Evolutionary conservation across 176 grass and related monocot genomes (phyloP).

Genomic region (Puccinellia tenuiflora): DNA sequence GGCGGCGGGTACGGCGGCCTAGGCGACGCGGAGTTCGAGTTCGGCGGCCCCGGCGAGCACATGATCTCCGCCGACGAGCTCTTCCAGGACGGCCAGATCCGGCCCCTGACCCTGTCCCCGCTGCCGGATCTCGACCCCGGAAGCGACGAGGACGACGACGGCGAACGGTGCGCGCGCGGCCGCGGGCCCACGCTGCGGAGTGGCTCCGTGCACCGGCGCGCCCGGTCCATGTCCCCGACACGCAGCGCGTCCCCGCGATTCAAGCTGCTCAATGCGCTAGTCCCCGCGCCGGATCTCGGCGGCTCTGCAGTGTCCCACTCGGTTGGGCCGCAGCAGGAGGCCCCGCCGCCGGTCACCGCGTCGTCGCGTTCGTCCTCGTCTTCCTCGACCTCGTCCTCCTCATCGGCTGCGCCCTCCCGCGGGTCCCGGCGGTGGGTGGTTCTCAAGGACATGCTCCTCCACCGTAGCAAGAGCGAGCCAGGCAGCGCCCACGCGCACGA

Average conservation of each 20-base stretch:
- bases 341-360: conserved; percentile 40
- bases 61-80: conserved; percentile 98
- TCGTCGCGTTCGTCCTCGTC: conserved; percentile 49
- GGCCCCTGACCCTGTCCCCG: conserved; percentile 69
- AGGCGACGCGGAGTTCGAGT: conserved; percentile 70
- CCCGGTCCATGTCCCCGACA: conserved; percentile 85
- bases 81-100: conserved; percentile 95
- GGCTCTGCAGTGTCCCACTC: not conserved
- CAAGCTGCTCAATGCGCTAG: conserved; percentile 57
- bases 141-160: conserved; percentile 32
- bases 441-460: conserved; percentile 84
- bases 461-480: conserved; percentile 93
- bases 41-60: conserved; percentile 43
- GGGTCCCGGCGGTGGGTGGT: conserved; percentile 80
- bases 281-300: conserved; percentile 27
- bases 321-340: not conserved
- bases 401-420: conserved; percentile 39
- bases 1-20: not conserved
- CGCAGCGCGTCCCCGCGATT: conserved; percentile 55
- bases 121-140: conserved; percentile 54
- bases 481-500: conserved; percentile 28
- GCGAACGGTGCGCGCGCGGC: conserved; percentile 19
- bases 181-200: conserved; percentile 51
- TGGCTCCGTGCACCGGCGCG: conserved; percentile 66
- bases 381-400: conserved; percentile 43